Evolutionary conservation across 129 eudicot genomes (phyloP).

Genomic region (Solidago caesia): DNA sequence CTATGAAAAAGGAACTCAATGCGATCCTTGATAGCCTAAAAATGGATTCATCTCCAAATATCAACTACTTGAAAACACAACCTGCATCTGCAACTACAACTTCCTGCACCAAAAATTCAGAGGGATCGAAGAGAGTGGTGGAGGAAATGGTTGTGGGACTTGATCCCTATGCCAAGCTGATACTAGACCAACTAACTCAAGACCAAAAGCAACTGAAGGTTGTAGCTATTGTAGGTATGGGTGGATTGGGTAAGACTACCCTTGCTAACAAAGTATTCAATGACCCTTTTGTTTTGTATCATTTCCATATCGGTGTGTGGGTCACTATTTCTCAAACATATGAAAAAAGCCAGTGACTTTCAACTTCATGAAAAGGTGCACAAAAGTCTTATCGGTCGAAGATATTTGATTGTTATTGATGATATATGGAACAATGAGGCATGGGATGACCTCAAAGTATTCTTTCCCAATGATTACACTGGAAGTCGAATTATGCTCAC

Average conservation of each 20-base stretch:
- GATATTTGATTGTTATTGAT: slow-evolving; percentile 41
- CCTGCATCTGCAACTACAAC: neutral
- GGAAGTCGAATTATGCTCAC: slow-evolving; percentile 38
- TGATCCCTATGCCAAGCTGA: neutral
- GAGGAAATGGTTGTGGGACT: neutral
- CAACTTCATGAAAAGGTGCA: slow-evolving; percentile 7
- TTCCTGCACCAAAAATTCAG: no score
- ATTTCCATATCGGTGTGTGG: slow-evolving; percentile 35
- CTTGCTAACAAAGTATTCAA: neutral
- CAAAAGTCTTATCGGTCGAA: slow-evolving; percentile 10
- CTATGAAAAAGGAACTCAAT: slow-evolving; percentile 7
- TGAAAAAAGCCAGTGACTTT: neutral
- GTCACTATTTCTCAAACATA: slow-evolving; percentile 35
- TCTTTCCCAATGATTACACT: slow-evolving; percentile 30
- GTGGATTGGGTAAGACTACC: slow-evolving; percentile 3
- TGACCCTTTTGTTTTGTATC: neutral
- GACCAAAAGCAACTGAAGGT: neutral
- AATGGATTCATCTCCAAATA: neutral
- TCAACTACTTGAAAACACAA: neutral
- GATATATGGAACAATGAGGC: slow-evolving; percentile 36
- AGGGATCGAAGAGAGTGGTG: no score
- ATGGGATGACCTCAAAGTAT: slow-evolving; percentile 25
- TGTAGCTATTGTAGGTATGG: neutral
- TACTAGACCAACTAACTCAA: neutral
- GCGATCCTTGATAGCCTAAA: slow-evolving; percentile 6